Conservation (phyloP, 495 filamentous ascomycete genomes). For the Amorphotheca resinae region DNA sequence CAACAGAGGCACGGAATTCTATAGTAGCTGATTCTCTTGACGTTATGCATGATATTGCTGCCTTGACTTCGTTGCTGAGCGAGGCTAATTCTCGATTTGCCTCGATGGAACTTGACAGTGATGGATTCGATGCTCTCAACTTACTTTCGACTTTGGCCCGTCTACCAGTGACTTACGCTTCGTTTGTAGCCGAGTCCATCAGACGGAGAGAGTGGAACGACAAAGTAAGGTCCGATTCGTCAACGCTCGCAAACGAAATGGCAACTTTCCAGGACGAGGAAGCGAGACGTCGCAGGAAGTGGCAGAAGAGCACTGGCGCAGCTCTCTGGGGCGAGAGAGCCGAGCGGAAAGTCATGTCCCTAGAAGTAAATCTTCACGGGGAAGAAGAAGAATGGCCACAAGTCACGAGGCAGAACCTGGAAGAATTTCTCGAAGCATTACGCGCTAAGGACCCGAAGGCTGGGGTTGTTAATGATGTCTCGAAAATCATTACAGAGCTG, state of each 20-base stretch:
- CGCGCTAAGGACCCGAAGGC: slow-evolving; percentile 38
- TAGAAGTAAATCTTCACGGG: slow-evolving; percentile 76
- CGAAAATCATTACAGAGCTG: slow-evolving; percentile 47
- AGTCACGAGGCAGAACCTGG: slow-evolving; percentile 48
- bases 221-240: slow-evolving; percentile 74
- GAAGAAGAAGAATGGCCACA: slow-evolving; percentile 70
- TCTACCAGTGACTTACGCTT: slow-evolving; percentile 79
- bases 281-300: slow-evolving; percentile 72
- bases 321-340: slow-evolving; percentile 40
- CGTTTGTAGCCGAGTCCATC: slow-evolving; percentile 72
- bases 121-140: slow-evolving; percentile 61
- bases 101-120: slow-evolving; percentile 53
- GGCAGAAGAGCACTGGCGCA: slow-evolving; percentile 66
- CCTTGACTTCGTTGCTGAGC: slow-evolving; percentile 59
- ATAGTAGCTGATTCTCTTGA: slow-evolving; percentile 45
- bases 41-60: slow-evolving; percentile 69
- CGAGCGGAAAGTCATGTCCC: slow-evolving; percentile 51
- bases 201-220: slow-evolving; percentile 80
- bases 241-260: slow-evolving; percentile 81
- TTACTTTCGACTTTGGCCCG: slow-evolving; percentile 61
- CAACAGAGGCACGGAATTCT: slow-evolving; percentile 46
- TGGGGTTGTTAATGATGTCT: slow-evolving; percentile 36
- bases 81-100: slow-evolving; percentile 58
- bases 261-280: slow-evolving; percentile 85
- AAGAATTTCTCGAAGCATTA: slow-evolving; percentile 49